Evolutionary conservation across 164 flowering plant genomes (phyloP).

Genomic region (Stephania japonica): DNA sequence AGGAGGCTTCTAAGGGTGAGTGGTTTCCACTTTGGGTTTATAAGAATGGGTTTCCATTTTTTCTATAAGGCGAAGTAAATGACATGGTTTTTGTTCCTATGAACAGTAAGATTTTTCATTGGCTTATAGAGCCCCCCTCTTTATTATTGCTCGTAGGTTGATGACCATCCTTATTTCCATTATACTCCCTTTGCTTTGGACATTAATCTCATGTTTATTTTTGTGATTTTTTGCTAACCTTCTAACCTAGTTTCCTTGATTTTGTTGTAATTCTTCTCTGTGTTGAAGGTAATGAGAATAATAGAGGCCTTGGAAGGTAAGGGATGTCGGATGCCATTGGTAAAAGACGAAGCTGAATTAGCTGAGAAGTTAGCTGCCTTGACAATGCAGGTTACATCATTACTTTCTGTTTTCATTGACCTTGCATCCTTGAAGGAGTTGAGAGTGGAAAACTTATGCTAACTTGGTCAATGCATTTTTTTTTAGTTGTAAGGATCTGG

Average conservation of each 20-base stretch:
- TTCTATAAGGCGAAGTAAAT: neutral
- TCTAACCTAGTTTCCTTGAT: neutral
- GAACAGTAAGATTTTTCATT: neutral
- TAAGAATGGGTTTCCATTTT: neutral
- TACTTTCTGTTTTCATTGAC: neutral
- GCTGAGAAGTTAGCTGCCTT: constrained; percentile 80
- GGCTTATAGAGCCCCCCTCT: neutral
- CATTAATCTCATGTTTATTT: neutral
- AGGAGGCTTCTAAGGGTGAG: constrained; percentile 85
- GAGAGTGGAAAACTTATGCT: constrained; percentile 11
- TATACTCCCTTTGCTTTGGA: neutral
- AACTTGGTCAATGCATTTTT: constrained; percentile 7
- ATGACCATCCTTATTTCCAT: neutral
- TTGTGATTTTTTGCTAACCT: neutral
- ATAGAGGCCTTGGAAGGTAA: constrained; percentile 89
- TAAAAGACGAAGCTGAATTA: constrained; percentile 85
- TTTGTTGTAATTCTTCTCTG: constrained; percentile 4
- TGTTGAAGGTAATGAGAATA: constrained; percentile 72
- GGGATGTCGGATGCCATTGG: constrained; percentile 75
- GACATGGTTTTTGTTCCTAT: neutral
- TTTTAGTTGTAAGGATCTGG: constrained; percentile 89
- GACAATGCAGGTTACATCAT: constrained; percentile 76
- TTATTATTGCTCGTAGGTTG: neutral
- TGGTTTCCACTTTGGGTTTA: neutral
- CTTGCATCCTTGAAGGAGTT: neutral